Conservation (phyloP, 129 eudicot genomes). For the Saussurea involucrata region DNA sequence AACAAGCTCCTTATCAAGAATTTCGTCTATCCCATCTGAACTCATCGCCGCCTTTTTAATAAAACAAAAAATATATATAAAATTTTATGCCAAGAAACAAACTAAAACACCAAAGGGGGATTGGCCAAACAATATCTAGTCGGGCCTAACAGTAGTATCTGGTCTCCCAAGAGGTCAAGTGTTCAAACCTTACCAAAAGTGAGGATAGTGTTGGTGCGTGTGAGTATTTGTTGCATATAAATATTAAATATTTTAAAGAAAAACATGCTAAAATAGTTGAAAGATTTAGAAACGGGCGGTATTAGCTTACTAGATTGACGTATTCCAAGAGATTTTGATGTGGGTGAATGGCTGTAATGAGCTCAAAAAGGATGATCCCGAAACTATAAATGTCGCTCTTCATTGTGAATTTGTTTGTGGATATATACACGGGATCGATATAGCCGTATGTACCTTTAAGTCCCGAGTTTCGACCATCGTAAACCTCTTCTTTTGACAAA, state of each 20-base stretch:
- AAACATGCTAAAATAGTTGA: background rate
- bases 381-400: slow-evolving; percentile 97
- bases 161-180: background rate
- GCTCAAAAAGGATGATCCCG: slow-evolving; percentile 88
- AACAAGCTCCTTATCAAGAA: slow-evolving; percentile 61
- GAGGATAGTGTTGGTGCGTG: background rate
- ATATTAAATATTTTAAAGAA: background rate
- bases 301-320: slow-evolving; percentile 75
- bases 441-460: slow-evolving; percentile 97
- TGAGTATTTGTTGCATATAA: background rate
- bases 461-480: slow-evolving; percentile 78
- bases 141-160: too few relatives aligned
- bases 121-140: background rate
- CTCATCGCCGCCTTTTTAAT: slow-evolving; percentile 81
- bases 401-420: slow-evolving; percentile 73
- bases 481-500: slow-evolving; percentile 85
- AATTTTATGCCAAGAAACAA: background rate
- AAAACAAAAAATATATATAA: background rate
- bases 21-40: slow-evolving; percentile 91
- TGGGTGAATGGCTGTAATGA: slow-evolving; percentile 98
- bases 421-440: slow-evolving; percentile 89
- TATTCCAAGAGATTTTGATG: slow-evolving; percentile 94
- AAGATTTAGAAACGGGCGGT: background rate
- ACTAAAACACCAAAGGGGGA: background rate
- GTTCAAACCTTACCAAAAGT: background rate